Percentiles rank a stretch among this genome's conserved stretches.
These are phyloP conservation scores for Heliamphora pulchella DNA, from an alignment of 179 eudicot genomes.

Conservation along the genomic window DNA sequence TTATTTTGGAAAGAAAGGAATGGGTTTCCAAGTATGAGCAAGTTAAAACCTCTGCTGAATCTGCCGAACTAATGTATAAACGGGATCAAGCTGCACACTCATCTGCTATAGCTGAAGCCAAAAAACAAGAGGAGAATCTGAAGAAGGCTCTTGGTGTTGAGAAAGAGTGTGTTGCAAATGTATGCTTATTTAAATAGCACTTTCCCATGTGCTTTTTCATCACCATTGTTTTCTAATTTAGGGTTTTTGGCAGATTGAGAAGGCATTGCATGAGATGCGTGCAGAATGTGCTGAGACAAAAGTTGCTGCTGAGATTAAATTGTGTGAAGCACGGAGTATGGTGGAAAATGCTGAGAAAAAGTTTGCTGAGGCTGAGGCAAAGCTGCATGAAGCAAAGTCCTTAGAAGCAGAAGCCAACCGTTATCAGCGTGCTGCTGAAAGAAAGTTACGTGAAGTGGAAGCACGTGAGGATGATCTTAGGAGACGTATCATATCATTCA, in stretches of 20 bases:
- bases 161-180: slow-evolving; percentile 86
- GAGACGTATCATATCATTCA: slow-evolving; percentile 56
- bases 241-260: slow-evolving; percentile 55
- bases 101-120: slow-evolving; percentile 62
- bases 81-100: slow-evolving; percentile 54
- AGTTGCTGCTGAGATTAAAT: slow-evolving; percentile 65
- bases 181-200: slow-evolving; percentile 26
- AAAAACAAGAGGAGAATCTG: slow-evolving; percentile 68
- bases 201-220: not conserved
- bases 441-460: slow-evolving; percentile 88
- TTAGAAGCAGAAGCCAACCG: slow-evolving; percentile 69
- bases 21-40: slow-evolving; percentile 73
- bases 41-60: slow-evolving; percentile 47
- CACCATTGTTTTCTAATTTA: not conserved
- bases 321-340: slow-evolving; percentile 60
- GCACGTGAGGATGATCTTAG: slow-evolving; percentile 95
- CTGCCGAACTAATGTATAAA: slow-evolving; percentile 45
- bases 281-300: slow-evolving; percentile 81
- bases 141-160: slow-evolving; percentile 80
- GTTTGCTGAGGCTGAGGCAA: slow-evolving; percentile 55
- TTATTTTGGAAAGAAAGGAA: slow-evolving; percentile 73
- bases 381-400: slow-evolving; percentile 61
- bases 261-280: slow-evolving; percentile 91
- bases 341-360: slow-evolving; percentile 66
- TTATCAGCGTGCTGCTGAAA: slow-evolving; percentile 64